A percentile compares a stretch with the other conserved stretches of the same genome.
Conservation (phyloP, 495 filamentous ascomycete genomes). For the Tuber microsphaerosporum region DNA sequence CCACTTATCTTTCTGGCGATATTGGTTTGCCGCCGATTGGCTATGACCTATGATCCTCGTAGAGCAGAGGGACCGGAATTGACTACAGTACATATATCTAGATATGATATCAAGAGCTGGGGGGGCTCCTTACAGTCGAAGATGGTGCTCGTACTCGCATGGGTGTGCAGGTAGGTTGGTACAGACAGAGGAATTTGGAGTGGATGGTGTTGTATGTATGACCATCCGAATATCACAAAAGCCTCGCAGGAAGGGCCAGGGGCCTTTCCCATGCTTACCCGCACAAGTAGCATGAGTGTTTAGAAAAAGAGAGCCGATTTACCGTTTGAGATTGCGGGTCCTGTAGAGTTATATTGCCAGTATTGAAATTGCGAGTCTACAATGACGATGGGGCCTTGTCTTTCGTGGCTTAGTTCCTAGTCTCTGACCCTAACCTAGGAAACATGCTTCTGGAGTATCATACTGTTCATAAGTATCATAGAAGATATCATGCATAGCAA, state of each 20-base stretch:
- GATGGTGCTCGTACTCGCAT: not conserved
- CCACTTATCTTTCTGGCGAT: not conserved
- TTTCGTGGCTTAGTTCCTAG: not conserved
- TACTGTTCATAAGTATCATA: not conserved
- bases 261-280: not conserved
- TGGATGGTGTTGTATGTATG: not conserved
- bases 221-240: not conserved
- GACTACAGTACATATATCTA: not conserved
- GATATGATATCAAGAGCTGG: not conserved
- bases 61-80: not conserved
- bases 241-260: not conserved
- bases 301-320: not conserved
- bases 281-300: not conserved
- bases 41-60: not conserved
- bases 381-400: not conserved
- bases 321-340: not conserved
- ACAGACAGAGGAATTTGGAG: not conserved
- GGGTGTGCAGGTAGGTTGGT: not conserved
- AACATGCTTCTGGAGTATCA: not conserved
- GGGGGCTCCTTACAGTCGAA: not conserved
- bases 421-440: not conserved
- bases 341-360: not conserved
- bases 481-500: not conserved
- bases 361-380: not conserved
- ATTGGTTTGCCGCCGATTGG: not conserved